These are phyloP conservation scores for Pseudogymnoascus pannorum DNA, from an alignment of 2,329 filamentous ascomycete genomes.

Conservation along the genomic window DNA sequence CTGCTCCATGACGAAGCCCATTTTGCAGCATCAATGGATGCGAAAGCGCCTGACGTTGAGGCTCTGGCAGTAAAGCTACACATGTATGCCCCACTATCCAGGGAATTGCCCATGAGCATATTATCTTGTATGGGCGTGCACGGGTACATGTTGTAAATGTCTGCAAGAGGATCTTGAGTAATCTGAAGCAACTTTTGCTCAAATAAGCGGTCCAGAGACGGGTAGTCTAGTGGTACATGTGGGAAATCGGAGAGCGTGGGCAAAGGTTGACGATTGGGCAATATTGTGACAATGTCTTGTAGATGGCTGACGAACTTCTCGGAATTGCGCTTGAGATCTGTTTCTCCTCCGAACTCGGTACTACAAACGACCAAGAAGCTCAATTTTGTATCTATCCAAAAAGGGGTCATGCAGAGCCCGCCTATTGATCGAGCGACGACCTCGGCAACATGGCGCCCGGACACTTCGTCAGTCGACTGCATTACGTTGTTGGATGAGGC, in stretches of 20 bases:
- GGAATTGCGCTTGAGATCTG: not conserved
- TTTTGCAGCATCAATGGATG: not conserved
- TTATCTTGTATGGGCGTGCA: conserved; percentile 16
- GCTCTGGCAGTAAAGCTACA: conserved; percentile 17
- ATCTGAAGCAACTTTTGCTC: not conserved
- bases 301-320: not conserved
- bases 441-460: not conserved
- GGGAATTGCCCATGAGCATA: conserved; percentile 12
- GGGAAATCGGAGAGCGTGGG: not conserved
- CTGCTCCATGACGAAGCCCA: conserved; percentile 18
- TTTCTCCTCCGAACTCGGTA: not conserved
- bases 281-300: not conserved
- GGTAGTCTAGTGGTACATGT: not conserved
- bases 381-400: not conserved
- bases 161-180: not conserved
- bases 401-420: not conserved
- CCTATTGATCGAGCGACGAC: not conserved
- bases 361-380: not conserved
- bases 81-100: conserved; percentile 16
- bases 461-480: not conserved
- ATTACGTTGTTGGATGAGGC: not conserved
- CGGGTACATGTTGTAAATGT: conserved; percentile 11
- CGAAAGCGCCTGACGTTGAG: not conserved
- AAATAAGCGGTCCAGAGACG: not conserved
- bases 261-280: not conserved